Evolutionary conservation across 2,329 filamentous ascomycete species (phyloP), one percentile per base, ranked within the genome.

Genomic region (Coleophoma crateriformis): DNA sequence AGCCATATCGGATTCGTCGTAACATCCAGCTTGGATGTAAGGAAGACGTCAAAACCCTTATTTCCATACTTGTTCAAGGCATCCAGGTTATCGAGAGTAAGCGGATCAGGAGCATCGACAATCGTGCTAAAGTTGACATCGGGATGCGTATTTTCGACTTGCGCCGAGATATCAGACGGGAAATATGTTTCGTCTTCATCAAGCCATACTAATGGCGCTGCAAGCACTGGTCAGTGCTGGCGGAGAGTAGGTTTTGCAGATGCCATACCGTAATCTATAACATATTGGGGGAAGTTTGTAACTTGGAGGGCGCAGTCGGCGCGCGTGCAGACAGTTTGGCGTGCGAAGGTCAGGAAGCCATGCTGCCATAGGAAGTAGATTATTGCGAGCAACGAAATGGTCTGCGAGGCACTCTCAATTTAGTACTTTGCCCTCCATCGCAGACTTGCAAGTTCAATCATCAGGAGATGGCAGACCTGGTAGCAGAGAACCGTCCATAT

Each of bases 181-280:
- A 71, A 69, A 57, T 75, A 78, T 27, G 61, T 55, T 52, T 79
- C 76, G 52, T 67, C 53, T 22, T 68, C 69, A 53, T 77, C 69
- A 8, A 78, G 67, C 67, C 73, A 78, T 33, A 77, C 67, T 4
- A 78, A 53, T 7, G 76, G 76, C 33, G 76, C 76, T 78, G 45
- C 10, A 33, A 39, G 15, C 7, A 14, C 15, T 33, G 15, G 22
- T 48, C 19, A 34, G 38, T 11, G 20, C 7, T 33, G 7, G 41
- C 11, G 19, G 5, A 34, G 15, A 12, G 17, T 38, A 22, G 17
- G n/a, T 27, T n/a, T 14, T 11, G 22, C 12, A 17, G 43, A 8
- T 33, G 5, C 37, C 58, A 51, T 61, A 74, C 73, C 73, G 59
- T 75, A 74, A 45, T 71, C 68, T 12, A 72, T 53, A 17, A 72